Conservation (phyloP, 1,284 basidiomycete genomes). For the Cryptococcus hybrid region DNA sequence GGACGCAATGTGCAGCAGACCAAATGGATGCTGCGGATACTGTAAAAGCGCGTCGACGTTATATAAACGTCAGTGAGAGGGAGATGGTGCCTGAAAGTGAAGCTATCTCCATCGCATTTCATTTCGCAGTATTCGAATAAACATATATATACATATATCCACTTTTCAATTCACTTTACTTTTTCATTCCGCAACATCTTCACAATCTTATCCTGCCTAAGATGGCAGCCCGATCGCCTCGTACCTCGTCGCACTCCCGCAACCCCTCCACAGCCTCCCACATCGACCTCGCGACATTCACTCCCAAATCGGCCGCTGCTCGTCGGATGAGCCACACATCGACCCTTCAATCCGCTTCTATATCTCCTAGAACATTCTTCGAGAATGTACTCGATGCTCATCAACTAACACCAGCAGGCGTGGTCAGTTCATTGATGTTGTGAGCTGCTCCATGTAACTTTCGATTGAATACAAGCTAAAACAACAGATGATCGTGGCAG, state of each 20-base stretch:
- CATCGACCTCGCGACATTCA: not conserved
- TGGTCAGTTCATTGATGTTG: slow-evolving; percentile 23
- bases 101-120: too few relatives aligned
- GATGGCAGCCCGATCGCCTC: too few relatives aligned
- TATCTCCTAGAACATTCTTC: slow-evolving; percentile 4
- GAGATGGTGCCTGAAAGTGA: too few relatives aligned
- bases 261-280: not conserved
- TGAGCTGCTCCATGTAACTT: slow-evolving; percentile 13
- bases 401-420: slow-evolving; percentile 11
- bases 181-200: too few relatives aligned
- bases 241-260: not conserved
- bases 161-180: too few relatives aligned
- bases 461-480: not conserved
- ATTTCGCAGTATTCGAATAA: too few relatives aligned
- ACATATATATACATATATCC: too few relatives aligned
- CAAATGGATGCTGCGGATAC: too few relatives aligned
- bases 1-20: too few relatives aligned
- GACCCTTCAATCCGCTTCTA: slow-evolving; percentile 19
- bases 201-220: too few relatives aligned
- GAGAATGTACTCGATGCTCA: slow-evolving; percentile 5
- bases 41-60: too few relatives aligned
- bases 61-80: too few relatives aligned
- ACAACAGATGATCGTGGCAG: slow-evolving; percentile 15
- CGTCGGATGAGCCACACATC: slow-evolving; percentile 26
- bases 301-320: slow-evolving; percentile 19